A percentile compares a stretch with the other conserved stretches of the same genome.
Evolutionary conservation across 495 filamentous ascomycete species (phyloP).

Genomic region (Acidomyces sp.): DNA sequence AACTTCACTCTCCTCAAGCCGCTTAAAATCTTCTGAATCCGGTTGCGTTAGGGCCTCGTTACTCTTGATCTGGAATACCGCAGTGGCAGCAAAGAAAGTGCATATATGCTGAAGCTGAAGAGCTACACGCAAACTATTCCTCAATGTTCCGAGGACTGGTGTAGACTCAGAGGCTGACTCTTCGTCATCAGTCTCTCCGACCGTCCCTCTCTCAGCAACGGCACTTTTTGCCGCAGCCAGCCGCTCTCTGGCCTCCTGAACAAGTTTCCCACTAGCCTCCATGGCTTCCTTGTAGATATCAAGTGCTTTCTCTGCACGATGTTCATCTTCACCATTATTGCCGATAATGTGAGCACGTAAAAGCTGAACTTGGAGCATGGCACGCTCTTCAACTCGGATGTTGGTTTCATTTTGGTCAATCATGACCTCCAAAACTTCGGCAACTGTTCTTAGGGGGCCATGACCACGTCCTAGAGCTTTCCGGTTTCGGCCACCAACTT

Average conservation of each 20-base stretch:
- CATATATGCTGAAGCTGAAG: slow-evolving; percentile 73
- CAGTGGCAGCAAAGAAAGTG: slow-evolving; percentile 72
- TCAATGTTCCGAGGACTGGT: slow-evolving; percentile 42
- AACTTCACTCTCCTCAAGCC: slow-evolving; percentile 54
- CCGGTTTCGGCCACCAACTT: slow-evolving; percentile 56
- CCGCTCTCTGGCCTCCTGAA: slow-evolving; percentile 50
- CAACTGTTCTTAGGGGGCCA: slow-evolving; percentile 62
- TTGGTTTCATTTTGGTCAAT: slow-evolving; percentile 60
- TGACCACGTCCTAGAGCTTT: slow-evolving; percentile 49
- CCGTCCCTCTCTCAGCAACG: slow-evolving; percentile 17
- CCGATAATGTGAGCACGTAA: slow-evolving; percentile 62
- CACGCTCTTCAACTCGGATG: slow-evolving; percentile 54
- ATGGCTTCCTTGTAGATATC: slow-evolving; percentile 52
- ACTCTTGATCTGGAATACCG: slow-evolving; percentile 67
- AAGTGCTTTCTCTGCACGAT: slow-evolving; percentile 43
- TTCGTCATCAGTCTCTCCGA: slow-evolving; percentile 32
- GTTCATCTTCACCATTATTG: slow-evolving; percentile 36
- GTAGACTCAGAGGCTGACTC: slow-evolving; percentile 31
- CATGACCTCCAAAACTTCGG: slow-evolving; percentile 78
- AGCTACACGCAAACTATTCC: slow-evolving; percentile 52
- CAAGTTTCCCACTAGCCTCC: slow-evolving; percentile 40
- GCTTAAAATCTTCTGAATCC: slow-evolving; percentile 50
- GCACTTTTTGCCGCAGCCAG: slow-evolving; percentile 39
- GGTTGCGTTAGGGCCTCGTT: slow-evolving; percentile 47
- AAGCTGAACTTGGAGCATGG: slow-evolving; percentile 46